Base-by-base conservation (phyloP, 2,329 filamentous ascomycete genomes). In the Neophaeococcomyces mojaviensis region DNA sequence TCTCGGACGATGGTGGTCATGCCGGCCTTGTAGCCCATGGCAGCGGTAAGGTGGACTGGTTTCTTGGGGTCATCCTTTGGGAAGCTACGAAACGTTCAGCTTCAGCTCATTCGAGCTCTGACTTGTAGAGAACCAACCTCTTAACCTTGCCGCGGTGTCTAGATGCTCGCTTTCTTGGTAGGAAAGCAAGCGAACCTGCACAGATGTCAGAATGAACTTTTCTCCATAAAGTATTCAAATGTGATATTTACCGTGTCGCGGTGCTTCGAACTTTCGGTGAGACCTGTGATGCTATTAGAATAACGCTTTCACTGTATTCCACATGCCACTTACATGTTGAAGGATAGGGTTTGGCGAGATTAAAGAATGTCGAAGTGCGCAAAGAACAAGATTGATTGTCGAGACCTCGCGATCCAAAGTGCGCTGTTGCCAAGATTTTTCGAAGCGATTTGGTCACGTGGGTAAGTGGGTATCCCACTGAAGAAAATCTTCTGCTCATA, bases 51-150 rank as follows among this genome's bases (percentile, higher is more conserved):
- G 81, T 98, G 92, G 72, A 96, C 88, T 66, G 89, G 87, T 84
- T 97, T 94, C 86, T 97, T 97, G 68, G 88, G 78, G 81, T 98
- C 89, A 86, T 98, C 92, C 85, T 97, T 97, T 69, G 92, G 92
- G 84, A 98, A 98, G 75, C 88, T 94, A 67, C 44, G 46, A 42
- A 51, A 60, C 47, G 51, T 50, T 53, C 46, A 57, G 48, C 47
- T 55, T 55, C 55, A 56, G 53, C 55, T 57, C 43, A 49, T 41
- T 39, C 47, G 53, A 56, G 52, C 54, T 50, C 54, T 54, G 52
- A 54, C 52, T 52, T 55, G 43, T 52, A 48, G 52, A 53, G 24
- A 55, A 55, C 54, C 81, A 78, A 94, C 88, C 84, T 88, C 88
- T 96, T 96, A 71, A 96, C 90, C 81, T 94, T 94, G 72, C 90